A percentile compares a stretch with the other conserved stretches of the same genome.
phyloP scores from a whole-genome alignment of 331 rosid species.

The Prunus yedoensis region DNA sequence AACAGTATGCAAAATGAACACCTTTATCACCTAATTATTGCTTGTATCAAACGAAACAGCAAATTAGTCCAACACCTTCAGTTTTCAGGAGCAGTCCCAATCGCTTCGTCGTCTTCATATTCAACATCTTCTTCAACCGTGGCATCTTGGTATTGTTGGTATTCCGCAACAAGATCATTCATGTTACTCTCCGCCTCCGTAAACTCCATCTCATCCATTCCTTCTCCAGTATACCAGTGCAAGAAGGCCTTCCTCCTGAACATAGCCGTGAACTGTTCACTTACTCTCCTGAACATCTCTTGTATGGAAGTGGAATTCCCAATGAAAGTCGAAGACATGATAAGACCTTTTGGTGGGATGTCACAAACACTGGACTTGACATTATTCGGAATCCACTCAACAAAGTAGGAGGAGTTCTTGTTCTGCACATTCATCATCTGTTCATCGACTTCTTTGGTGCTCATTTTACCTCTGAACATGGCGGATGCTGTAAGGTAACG shows the following conservation, averaged over 20 bases:
- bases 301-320: too few relatives aligned
- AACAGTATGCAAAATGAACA: slow-evolving; percentile 2
- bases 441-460: too few relatives aligned
- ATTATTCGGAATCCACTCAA: too few relatives aligned
- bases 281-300: too few relatives aligned
- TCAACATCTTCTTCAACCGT: slow-evolving; percentile 39
- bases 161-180: slow-evolving; percentile 81
- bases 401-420: too few relatives aligned
- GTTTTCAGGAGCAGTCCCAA: slow-evolving; percentile 27
- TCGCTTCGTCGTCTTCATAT: slow-evolving; percentile 36
- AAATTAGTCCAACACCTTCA: slow-evolving; percentile 35
- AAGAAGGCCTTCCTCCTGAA: slow-evolving; percentile 72
- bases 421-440: too few relatives aligned
- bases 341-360: too few relatives aligned
- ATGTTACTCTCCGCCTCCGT: slow-evolving; percentile 73
- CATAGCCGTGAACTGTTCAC: too few relatives aligned
- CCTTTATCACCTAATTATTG: slow-evolving; percentile 14
- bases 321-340: too few relatives aligned
- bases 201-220: slow-evolving; percentile 81
- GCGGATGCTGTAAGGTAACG: slow-evolving; percentile 77
- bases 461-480: too few relatives aligned
- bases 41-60: slow-evolving; percentile 35
- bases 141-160: slow-evolving; percentile 80
- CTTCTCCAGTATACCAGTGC: slow-evolving; percentile 83
- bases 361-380: too few relatives aligned